Conservation (phyloP, 139 green algal genomes). For the Monoraphidium neglectum region DNA sequence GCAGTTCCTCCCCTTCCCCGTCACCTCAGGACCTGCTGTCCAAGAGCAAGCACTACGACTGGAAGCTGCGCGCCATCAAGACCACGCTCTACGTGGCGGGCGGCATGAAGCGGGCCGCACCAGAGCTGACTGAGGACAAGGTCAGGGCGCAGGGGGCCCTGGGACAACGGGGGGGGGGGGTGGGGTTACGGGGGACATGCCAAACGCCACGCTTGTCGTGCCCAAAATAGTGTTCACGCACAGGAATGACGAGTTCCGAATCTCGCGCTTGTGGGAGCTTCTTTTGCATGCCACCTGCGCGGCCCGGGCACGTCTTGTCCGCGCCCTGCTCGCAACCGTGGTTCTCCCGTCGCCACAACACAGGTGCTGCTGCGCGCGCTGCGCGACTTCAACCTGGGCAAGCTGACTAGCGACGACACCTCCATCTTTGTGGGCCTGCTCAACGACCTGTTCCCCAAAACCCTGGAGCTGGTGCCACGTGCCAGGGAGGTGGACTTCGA, state of each 20-base stretch:
- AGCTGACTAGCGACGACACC: conserved; percentile 89
- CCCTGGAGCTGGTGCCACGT: conserved; percentile 78
- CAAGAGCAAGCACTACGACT: conserved; percentile 92
- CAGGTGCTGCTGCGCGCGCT: conserved; percentile 87
- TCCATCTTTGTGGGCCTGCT: conserved; percentile 93
- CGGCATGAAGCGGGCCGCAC: conserved; percentile 88
- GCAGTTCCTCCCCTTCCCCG: too few relatives aligned
- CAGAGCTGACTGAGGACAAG: conserved; percentile 90
- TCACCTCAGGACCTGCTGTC: conserved; percentile 75
- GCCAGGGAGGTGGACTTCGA: conserved; percentile 81
- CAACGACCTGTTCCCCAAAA: conserved; percentile 93
- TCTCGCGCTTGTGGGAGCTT: too few relatives aligned
- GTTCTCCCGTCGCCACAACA: too few relatives aligned
- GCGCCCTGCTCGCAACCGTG: too few relatives aligned
- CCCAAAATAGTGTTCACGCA: too few relatives aligned
- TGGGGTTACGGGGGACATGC: too few relatives aligned
- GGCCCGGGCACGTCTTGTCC: too few relatives aligned
- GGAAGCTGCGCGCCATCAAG: conserved; percentile 98
- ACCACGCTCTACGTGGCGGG: conserved; percentile 94
- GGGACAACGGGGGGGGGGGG: too few relatives aligned
- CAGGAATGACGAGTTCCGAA: too few relatives aligned
- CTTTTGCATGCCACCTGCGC: too few relatives aligned
- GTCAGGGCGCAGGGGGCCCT: too few relatives aligned
- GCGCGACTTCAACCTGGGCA: conserved; percentile 96
- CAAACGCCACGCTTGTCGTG: too few relatives aligned